Base-by-base conservation (phyloP, 306 rosid genomes). In the Lathyrus aphaca region DNA sequence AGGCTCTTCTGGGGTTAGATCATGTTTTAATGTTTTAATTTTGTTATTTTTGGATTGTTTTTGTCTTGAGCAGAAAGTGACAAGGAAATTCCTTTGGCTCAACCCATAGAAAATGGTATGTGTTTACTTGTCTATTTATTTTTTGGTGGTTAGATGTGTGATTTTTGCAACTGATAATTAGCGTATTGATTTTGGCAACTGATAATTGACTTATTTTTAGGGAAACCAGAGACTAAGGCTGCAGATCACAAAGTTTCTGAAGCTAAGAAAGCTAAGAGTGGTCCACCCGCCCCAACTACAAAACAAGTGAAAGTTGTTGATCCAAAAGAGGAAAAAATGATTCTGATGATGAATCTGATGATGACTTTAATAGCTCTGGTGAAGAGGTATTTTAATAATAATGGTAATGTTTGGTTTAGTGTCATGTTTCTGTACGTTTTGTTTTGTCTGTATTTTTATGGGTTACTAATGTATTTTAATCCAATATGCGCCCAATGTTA, bases 241-340 rank as follows among this genome's bases (percentile, higher is more conserved):
- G 80, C 29, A n/a, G 63, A n/a, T 1, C 27, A 71, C 2, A 82
- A 85, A 74, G 65, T 58, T n/a, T 32, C 68, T 50, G 71, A 21
- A 10, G n/a, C 81, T n/a, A 88, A 88, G 53, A 32, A 46, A 13
- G 42, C 50, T 69, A 87, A 82, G 66, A 61, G 46, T 45, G 77
- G 68, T 63, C 35, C 81, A 21, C 23, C 23, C 2, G 23, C 23
- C 23, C 1, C 1, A 2, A 2, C 23, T 21, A 21, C 69, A 21
- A 90, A 88, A 67, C 75, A 85, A 10, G 95, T 74, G 8, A 94
- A 87, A 48, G 74, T 84, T 65, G 72, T 77, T 39, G 94, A 80
- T 3, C 91, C 89, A 4, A 82, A 61, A 74, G 83, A 86, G 43
- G 86, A 71, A 2, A 74, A 68, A 0, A 80, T 0, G 91, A 72